Base-by-base conservation (phyloP, 208 protist species). In the Acanthamoeba sp. region DNA sequence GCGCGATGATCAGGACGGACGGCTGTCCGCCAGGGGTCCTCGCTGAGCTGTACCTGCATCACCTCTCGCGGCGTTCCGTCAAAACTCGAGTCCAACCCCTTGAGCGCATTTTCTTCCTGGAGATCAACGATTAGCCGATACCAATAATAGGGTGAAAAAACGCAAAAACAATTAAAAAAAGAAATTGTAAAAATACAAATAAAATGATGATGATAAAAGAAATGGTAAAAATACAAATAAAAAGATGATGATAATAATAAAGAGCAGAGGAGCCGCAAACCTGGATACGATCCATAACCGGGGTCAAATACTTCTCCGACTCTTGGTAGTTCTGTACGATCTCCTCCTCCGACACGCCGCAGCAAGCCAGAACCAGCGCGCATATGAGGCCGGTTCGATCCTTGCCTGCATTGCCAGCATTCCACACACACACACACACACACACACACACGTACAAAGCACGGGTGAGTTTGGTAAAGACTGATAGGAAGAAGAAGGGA, bases 301-400 rank as follows among this genome's bases (percentile, higher is more conserved):
- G 50, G 20, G 9, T 29, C 14, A 92, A 38, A 76, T 50, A 92
- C 38, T 73, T 66, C 40, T 92, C 87, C 36, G 87, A 92, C 40
- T 92, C 57, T 29, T 42, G 24, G 38, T 92, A 92, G 87, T 92
- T 92, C 5, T 92, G 48, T 69, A 92, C 18, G 45, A 92, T 73
- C 14, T 50, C 62, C 18, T 92, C 55, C 48, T 92, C 87, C n/a
- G 87, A 66, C 34, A 92, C 87, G 1, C 87, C 87, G 29, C 87
- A 92, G 45, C 87, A 92, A 16, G 57, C 55, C 24, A 92, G 29
- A 24, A 92, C 87, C 87, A 92, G 87, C 62, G 87, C 87, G 45
- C 59, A 92, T 34, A 92, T 73, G n/a, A 92, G 59, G 29, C 87
- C 87, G 14, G 87, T 92, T 45, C 87, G 20, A 57, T 92, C 87